A percentile compares a stretch with the other conserved stretches of the same genome.
Evolutionary conservation across 1,284 basidiomycete genomes (phyloP).

Genomic region (Ganoderma sp.): DNA sequence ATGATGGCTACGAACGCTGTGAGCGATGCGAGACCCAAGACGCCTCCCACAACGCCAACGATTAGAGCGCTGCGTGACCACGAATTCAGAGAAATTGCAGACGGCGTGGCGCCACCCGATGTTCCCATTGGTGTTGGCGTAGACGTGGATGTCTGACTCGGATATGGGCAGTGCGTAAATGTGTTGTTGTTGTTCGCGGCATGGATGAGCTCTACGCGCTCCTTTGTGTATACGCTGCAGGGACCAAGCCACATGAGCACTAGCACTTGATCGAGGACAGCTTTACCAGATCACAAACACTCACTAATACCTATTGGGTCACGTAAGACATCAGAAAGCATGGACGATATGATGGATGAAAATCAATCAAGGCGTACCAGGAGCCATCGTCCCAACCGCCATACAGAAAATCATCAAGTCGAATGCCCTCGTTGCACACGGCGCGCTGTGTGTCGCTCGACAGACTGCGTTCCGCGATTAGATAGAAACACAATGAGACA

Average conservation of each 20-base stretch:
- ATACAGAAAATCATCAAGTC: conserved; percentile 27
- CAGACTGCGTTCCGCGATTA: neutral
- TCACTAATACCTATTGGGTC: neutral
- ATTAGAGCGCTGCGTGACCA: neutral
- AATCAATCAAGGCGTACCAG: conserved; percentile 16
- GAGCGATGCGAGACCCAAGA: neutral
- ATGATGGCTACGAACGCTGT: neutral
- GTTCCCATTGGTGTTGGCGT: neutral
- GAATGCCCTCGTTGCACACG: conserved; percentile 25
- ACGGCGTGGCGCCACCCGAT: neutral
- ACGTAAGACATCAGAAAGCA: neutral
- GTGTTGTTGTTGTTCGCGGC: conserved; percentile 23
- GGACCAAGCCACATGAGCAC: neutral
- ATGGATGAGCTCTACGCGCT: conserved; percentile 17
- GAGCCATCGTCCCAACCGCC: conserved; percentile 25
- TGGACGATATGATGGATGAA: neutral
- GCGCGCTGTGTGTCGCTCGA: conserved; percentile 20
- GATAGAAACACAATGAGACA: too few relatives aligned
- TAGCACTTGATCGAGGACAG: neutral
- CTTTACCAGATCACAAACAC: neutral
- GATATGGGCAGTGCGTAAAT: conserved; percentile 21
- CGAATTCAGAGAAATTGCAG: neutral
- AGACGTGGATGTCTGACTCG: conserved; percentile 4
- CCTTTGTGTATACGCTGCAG: conserved; percentile 21
- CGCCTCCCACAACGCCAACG: neutral